Base-by-base conservation (phyloP, 2,329 filamentous ascomycete species). In the Exophiala sideris region DNA sequence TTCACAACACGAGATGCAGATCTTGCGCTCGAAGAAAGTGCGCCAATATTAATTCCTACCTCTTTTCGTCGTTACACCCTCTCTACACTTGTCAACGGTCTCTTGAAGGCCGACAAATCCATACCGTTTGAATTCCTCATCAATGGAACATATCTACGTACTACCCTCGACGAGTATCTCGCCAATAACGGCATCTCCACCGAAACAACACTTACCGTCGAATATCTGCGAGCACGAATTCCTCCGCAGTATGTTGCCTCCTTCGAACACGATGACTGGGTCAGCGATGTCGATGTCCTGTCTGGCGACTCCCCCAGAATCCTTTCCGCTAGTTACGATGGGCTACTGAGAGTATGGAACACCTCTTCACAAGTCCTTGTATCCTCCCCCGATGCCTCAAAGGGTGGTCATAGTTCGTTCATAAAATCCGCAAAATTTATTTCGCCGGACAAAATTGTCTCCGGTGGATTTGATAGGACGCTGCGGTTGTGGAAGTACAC, bases 231-330 rank as follows among this genome's bases (percentile, higher is more conserved):
- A 65, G 94, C 91, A 60, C 77, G 96, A 63, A 84, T 96, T 56
- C 94, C 94, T 6, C 94, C 94, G 14, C 79, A 88, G 34, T 92
- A 94, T 70, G 85, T 95, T 64, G 87, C 91, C 10, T 94, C 88
- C 67, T 99, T 96, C 70, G 87, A 96, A 75, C 92, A 99, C 70
- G 91, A 99, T 67, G 94, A 97, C 71, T 99, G 94, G 94, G 88
- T 99, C 45, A 89, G 89, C 68, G 82, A 83, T 21, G 84, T 97
- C 21, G 91, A 96, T 70, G 82, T 95, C 3, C 76, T 95, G 20
- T 91, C 90, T 44, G 73, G 79, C 11, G 64, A 64, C 11, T 64
- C 76, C 61, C 84, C 88, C 65, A 78, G 88, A 58, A 86, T 97
- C 56, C 75, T 96, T n/a, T 95, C 90, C n/a, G 90, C 85, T 29